Evolutionary conservation across 805 yeast species (phyloP).

Genomic region (Barnettozyma californica): DNA sequence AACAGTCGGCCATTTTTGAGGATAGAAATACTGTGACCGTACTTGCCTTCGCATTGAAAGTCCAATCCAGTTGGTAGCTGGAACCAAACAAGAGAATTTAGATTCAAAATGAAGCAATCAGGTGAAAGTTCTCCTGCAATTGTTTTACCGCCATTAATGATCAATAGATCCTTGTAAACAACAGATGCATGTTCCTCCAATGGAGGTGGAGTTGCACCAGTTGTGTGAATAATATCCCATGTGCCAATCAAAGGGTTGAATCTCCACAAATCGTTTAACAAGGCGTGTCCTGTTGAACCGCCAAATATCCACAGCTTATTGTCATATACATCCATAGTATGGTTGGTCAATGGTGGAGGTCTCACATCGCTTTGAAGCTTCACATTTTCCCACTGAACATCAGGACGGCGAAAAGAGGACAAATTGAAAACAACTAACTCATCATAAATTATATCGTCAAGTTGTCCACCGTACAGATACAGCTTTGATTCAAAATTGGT

Average conservation of each 20-base stretch:
- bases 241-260: slow-evolving; percentile 63
- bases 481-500: slow-evolving; percentile 53
- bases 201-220: slow-evolving; percentile 73
- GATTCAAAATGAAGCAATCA: slow-evolving; percentile 68
- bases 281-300: slow-evolving; percentile 73
- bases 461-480: slow-evolving; percentile 92
- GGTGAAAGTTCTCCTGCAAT: slow-evolving; percentile 62
- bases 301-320: slow-evolving; percentile 85
- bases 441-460: slow-evolving; percentile 74
- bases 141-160: slow-evolving; percentile 87
- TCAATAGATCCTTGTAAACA: slow-evolving; percentile 69
- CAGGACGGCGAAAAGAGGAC: slow-evolving; percentile 76
- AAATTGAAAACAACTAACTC: slow-evolving; percentile 85
- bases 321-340: slow-evolving; percentile 77
- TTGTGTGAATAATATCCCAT: slow-evolving; percentile 68
- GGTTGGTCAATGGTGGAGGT: slow-evolving; percentile 88
- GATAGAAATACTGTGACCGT: slow-evolving; percentile 85
- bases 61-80: slow-evolving; percentile 45
- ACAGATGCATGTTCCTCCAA: slow-evolving; percentile 90
- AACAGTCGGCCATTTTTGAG: slow-evolving; percentile 62
- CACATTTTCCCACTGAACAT: slow-evolving; percentile 78
- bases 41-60: slow-evolving; percentile 70
- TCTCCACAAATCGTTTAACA: slow-evolving; percentile 73
- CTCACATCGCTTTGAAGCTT: slow-evolving; percentile 43
- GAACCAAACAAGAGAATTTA: slow-evolving; percentile 69